Percentiles rank a stretch among this genome's conserved stretches.
phyloP scores from a whole-genome alignment of 2,329 filamentous ascomycete species.

The Diplodia sapinea region DNA sequence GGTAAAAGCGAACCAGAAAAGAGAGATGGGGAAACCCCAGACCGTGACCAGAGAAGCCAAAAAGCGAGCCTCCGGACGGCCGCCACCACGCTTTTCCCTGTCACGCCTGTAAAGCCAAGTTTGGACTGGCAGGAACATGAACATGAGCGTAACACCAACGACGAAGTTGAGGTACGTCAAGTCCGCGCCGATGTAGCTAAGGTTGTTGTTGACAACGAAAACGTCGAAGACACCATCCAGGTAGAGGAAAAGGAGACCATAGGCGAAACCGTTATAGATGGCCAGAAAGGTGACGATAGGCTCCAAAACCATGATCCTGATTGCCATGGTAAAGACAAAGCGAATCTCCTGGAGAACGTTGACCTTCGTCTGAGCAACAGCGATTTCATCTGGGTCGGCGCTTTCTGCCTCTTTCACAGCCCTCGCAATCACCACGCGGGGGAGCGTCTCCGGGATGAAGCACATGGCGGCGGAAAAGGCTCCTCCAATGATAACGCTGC shows the following conservation, averaged over 20 bases:
- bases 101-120: conserved; percentile 65
- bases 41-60: conserved; percentile 61
- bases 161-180: conserved; percentile 88
- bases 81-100: conserved; percentile 55
- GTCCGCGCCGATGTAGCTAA: conserved; percentile 72
- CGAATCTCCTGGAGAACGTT: conserved; percentile 29
- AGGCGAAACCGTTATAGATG: conserved; percentile 58
- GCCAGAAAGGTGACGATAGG: conserved; percentile 56
- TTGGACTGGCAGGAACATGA: conserved; percentile 61
- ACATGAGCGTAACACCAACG: conserved; percentile 69
- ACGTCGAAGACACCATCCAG: conserved; percentile 81
- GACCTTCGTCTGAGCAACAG: conserved; percentile 26
- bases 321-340: conserved; percentile 30
- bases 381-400: conserved; percentile 27
- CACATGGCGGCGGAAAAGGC: conserved; percentile 24
- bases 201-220: conserved; percentile 73
- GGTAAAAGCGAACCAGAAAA: conserved; percentile 49
- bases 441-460: conserved; percentile 29
- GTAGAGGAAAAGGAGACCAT: conserved; percentile 82
- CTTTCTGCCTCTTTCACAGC: conserved; percentile 20
- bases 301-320: conserved; percentile 54
- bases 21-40: conserved; percentile 49
- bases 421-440: conserved; percentile 28
- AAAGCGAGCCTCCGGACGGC: conserved; percentile 63
- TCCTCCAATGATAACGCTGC: conserved; percentile 30